Percentiles rank a stretch among this genome's conserved stretches.
Evolutionary conservation across 83 land plant genomes (phyloP).

Genomic region (Isoetes engelmannii): DNA sequence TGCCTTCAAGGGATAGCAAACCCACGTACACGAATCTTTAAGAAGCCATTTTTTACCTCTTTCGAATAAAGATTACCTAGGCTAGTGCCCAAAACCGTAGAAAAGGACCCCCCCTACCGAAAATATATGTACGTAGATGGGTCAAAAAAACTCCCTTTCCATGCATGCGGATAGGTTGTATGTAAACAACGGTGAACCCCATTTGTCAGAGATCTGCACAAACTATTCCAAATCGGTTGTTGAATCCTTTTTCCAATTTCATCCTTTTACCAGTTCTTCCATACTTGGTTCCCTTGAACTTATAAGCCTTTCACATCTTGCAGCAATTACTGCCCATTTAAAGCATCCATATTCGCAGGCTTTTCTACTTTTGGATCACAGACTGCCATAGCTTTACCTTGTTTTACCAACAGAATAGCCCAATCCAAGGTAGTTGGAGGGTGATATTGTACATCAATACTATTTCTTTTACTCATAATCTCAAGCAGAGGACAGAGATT

Average conservation of each 20-base stretch:
- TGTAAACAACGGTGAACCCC: no score
- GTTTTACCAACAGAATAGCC: conserved; percentile 55
- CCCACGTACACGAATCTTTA: no score
- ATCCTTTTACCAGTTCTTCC: conserved; percentile 46
- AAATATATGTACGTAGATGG: no score
- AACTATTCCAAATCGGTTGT: conserved; percentile 13
- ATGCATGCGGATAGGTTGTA: no score
- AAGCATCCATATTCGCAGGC: conserved; percentile 25
- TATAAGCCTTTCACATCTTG: conserved; percentile 38
- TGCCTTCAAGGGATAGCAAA: no score
- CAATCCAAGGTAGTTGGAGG: conserved; percentile 64
- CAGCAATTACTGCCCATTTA: conserved; percentile 43
- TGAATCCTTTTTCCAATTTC: conserved; percentile 19
- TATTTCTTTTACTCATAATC: conserved; percentile 52
- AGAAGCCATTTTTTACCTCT: no score
- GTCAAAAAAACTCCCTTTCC: no score
- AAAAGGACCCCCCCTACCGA: no score
- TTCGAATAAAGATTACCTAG: no score
- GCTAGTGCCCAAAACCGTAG: no score
- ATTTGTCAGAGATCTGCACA: not conserved
- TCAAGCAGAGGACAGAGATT: no score
- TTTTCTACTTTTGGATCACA: conserved; percentile 41
- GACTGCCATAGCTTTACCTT: conserved; percentile 30
- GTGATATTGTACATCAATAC: conserved; percentile 48
- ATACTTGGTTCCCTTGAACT: conserved; percentile 47